Evolutionary conservation across 202 grass and related monocot species (phyloP).

Genomic region (Zoysia matrella): DNA sequence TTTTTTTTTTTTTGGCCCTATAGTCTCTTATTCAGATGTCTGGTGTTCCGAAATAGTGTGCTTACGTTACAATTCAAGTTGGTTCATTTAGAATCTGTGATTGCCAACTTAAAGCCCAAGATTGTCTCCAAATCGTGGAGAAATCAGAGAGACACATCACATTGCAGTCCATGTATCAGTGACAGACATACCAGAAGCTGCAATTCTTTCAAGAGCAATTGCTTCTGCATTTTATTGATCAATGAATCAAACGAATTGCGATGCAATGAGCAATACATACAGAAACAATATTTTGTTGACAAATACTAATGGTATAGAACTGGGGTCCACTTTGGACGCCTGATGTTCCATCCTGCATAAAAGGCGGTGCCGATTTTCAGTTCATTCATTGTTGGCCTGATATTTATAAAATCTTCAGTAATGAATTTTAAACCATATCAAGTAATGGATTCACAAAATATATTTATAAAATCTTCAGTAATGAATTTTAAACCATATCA

Average conservation of each 20-base stretch:
- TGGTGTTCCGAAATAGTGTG: neutral
- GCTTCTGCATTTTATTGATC: neutral
- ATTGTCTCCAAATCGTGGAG: neutral
- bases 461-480: neutral
- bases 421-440: neutral
- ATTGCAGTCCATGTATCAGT: neutral
- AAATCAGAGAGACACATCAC: neutral
- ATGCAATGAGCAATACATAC: slow-evolving; percentile 22
- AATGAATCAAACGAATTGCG: slow-evolving; percentile 24
- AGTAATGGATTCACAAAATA: neutral
- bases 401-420: neutral
- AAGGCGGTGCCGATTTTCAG: neutral
- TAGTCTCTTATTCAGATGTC: neutral
- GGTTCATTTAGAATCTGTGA: neutral
- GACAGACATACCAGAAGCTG: neutral
- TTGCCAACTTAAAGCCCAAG: neutral
- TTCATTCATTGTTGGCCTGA: neutral
- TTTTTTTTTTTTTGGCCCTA: neutral
- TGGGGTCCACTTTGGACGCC: slow-evolving; percentile 13
- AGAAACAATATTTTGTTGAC: slow-evolving; percentile 24
- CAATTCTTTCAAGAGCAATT: slow-evolving; percentile 15
- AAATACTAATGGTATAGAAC: neutral
- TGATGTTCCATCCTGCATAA: slow-evolving; percentile 30
- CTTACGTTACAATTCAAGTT: neutral
- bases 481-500: neutral